Evolutionary conservation across 371 early-diverging fungal species (phyloP).

Genomic region (Dichotomocladium elegans): DNA sequence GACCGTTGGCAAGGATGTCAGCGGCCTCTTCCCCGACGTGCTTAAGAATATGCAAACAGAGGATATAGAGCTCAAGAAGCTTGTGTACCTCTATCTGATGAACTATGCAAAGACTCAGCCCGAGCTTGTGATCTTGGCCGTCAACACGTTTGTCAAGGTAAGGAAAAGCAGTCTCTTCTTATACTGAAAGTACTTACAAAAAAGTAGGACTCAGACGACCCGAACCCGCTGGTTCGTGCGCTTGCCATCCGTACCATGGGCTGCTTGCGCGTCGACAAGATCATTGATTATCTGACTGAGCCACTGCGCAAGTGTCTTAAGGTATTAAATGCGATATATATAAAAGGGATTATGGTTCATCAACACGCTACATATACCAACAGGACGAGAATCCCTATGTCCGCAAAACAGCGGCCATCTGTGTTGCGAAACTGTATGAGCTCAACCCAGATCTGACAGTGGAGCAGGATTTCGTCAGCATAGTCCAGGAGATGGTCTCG

Average conservation of each 20-base stretch:
- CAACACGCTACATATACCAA: no score
- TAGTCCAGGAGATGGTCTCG: constrained; percentile 81
- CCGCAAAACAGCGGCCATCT: constrained; percentile 93
- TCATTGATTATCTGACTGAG: constrained; percentile 77
- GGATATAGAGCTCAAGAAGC: constrained; percentile 88
- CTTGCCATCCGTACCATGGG: constrained; percentile 94
- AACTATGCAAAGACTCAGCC: constrained; percentile 87
- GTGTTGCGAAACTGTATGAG: constrained; percentile 82
- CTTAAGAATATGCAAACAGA: constrained; percentile 99
- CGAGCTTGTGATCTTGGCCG: constrained; percentile 84
- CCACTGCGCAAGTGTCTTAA: constrained; percentile 80
- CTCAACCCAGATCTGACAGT: constrained; percentile 61
- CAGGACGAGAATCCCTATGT: constrained; percentile 85
- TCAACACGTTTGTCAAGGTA: constrained; percentile 67
- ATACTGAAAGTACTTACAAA: no score
- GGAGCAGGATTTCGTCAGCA: constrained; percentile 78
- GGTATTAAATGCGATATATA: no score
- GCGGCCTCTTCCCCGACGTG: constrained; percentile 89
- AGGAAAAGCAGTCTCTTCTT: no score
- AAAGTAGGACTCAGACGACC: constrained; percentile 49
- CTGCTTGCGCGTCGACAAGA: constrained; percentile 88
- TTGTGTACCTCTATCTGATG: constrained; percentile 88
- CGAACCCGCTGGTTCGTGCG: constrained; percentile 90
- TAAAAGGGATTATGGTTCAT: no score
- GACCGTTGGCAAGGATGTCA: constrained; percentile 89